phyloP scores from a whole-genome alignment of 2,329 filamentous ascomycete species.

The Aspergillus niger region DNA sequence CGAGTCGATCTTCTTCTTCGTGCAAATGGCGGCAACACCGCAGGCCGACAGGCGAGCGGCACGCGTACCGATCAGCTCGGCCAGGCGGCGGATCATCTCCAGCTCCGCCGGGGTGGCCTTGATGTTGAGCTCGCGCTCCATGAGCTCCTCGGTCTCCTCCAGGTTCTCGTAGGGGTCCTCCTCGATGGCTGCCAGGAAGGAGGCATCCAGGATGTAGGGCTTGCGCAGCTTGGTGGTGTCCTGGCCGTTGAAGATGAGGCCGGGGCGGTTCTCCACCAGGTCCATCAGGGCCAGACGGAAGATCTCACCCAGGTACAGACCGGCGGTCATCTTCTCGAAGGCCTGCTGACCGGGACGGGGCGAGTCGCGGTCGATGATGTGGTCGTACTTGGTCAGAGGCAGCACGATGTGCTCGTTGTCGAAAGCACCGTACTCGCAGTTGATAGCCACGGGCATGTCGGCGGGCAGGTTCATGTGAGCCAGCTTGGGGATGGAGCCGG shows the following conservation, averaged over 20 bases:
- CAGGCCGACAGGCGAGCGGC: constrained; percentile 91
- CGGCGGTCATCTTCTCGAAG: constrained; percentile 98
- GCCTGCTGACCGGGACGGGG: constrained; percentile 91
- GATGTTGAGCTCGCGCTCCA: constrained; percentile 74
- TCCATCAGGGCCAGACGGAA: constrained; percentile 87
- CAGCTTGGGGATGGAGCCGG: constrained; percentile 88
- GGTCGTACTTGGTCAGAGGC: constrained; percentile 81
- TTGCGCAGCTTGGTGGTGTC: constrained; percentile 79
- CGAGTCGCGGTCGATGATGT: constrained; percentile 85
- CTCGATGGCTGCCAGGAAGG: constrained; percentile 90
- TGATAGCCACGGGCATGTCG: constrained; percentile 87
- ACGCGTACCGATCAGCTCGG: constrained; percentile 92
- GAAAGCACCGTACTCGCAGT: constrained; percentile 97
- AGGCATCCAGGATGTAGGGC: constrained; percentile 86
- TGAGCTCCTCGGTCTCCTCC: constrained; percentile 80
- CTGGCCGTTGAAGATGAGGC: constrained; percentile 79
- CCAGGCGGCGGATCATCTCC: constrained; percentile 82
- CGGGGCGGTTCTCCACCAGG: constrained; percentile 74
- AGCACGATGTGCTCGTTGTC: constrained; percentile 91
- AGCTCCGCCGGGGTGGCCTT: constrained; percentile 74
- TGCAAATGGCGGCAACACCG: constrained; percentile 93
- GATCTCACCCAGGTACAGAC: constrained; percentile 90
- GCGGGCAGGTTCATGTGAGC: constrained; percentile 85
- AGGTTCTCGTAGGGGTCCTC: constrained; percentile 96
- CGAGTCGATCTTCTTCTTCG: constrained; percentile 84